phyloP scores from a whole-genome alignment of 2,329 filamentous ascomycete genomes.

The Nemania sp. region DNA sequence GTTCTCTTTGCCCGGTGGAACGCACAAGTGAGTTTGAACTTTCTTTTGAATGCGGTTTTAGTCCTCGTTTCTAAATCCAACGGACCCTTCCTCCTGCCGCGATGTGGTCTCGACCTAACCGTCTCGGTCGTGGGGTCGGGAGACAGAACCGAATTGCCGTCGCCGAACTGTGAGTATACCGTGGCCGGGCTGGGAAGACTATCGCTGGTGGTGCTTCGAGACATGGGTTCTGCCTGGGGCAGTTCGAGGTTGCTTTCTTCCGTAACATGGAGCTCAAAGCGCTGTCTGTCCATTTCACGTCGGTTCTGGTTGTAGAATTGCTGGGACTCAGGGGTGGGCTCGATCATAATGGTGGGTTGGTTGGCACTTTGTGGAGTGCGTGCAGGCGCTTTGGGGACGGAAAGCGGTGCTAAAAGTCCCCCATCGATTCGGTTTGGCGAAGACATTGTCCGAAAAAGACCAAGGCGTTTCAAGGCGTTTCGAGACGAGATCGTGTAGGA shows the following conservation, averaged over 20 bases:
- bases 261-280: constrained; percentile 31
- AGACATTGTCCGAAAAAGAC: constrained; percentile 24
- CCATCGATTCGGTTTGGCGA: constrained; percentile 18
- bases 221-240: constrained; percentile 27
- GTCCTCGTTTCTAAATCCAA: constrained; percentile 33
- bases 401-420: constrained; percentile 12
- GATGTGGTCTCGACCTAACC: constrained; percentile 28
- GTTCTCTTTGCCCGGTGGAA: constrained; percentile 36
- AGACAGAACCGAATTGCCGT: constrained; percentile 20
- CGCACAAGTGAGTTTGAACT: constrained; percentile 37
- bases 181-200: constrained; percentile 31
- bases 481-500: neutral
- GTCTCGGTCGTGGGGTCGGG: constrained; percentile 21
- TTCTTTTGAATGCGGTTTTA: constrained; percentile 39
- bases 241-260: constrained; percentile 32
- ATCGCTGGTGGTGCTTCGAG: constrained; percentile 31
- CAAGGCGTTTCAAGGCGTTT: neutral
- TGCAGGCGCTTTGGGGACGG: constrained; percentile 6
- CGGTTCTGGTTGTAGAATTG: constrained; percentile 37
- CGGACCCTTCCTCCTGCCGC: constrained; percentile 38
- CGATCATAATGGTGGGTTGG: constrained; percentile 32
- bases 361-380: constrained; percentile 21
- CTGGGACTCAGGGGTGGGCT: constrained; percentile 35
- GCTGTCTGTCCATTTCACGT: constrained; percentile 31
- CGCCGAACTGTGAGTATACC: constrained; percentile 31